Evolutionary conservation across 2,329 filamentous ascomycete species (phyloP).

Genomic region (Diaporthe sp.): DNA sequence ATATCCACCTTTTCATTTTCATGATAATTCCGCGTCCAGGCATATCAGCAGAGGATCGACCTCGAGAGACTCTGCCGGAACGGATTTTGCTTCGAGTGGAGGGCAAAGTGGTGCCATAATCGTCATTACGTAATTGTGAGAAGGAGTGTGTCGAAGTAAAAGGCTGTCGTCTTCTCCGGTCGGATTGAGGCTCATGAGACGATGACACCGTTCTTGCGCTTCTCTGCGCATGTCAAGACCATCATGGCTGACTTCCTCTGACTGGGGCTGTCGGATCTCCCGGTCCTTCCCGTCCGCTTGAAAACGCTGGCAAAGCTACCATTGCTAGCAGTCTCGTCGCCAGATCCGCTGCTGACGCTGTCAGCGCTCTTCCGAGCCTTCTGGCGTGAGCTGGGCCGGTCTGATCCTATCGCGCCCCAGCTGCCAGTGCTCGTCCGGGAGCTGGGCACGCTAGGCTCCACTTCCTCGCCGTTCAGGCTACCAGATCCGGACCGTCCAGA

Average conservation of each 20-base stretch:
- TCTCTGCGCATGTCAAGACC: constrained; percentile 89
- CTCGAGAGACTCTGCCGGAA: constrained; percentile 38
- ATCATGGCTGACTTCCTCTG: constrained; percentile 89
- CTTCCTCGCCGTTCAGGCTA: constrained; percentile 81
- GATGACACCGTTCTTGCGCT: constrained; percentile 77
- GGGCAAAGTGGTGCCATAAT: constrained; percentile 38
- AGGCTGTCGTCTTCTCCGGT: neutral
- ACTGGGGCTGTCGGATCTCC: constrained; percentile 65
- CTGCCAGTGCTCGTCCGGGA: constrained; percentile 81
- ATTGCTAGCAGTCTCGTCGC: constrained; percentile 63
- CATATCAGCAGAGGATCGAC: constrained; percentile 42
- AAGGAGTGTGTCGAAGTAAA: constrained; percentile 26
- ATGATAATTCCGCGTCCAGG: constrained; percentile 47
- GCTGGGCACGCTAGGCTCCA: constrained; percentile 77
- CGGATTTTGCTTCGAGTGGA: constrained; percentile 20
- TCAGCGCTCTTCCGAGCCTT: constrained; percentile 75
- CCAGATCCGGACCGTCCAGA: constrained; percentile 81
- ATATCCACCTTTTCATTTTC: constrained; percentile 39
- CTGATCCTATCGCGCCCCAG: constrained; percentile 87
- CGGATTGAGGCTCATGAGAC: constrained; percentile 27
- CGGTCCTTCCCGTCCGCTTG: constrained; percentile 70
- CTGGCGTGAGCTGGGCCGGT: constrained; percentile 81
- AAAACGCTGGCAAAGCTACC: constrained; percentile 78
- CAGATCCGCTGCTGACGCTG: constrained; percentile 73
- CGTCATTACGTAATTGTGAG: constrained; percentile 39